A percentile compares a stretch with the other conserved stretches of the same genome.
phyloP scores from a whole-genome alignment of 768 basidiomycete genomes.

The Boletus barrowsii region DNA sequence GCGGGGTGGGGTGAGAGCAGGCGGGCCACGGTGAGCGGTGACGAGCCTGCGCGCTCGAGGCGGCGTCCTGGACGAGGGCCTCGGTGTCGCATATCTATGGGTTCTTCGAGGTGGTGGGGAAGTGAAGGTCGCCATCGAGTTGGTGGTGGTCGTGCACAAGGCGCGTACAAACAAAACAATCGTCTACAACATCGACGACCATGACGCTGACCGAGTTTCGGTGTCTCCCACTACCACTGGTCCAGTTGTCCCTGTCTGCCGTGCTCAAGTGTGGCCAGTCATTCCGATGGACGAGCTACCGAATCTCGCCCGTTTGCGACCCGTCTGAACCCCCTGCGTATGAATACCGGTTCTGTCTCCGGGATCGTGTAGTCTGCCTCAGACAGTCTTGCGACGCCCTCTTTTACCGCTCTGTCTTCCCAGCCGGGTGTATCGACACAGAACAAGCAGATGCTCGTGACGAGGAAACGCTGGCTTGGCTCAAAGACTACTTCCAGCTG shows the following conservation, averaged over 20 bases:
- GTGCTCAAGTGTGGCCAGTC: constrained; percentile 83
- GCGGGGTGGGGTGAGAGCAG: constrained; percentile 20
- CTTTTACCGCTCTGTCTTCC: constrained; percentile 71
- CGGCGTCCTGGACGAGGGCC: constrained; percentile 22
- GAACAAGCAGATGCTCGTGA: constrained; percentile 39
- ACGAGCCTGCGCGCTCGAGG: constrained; percentile 28
- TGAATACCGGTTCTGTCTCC: constrained; percentile 79
- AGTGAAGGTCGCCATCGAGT: constrained; percentile 47
- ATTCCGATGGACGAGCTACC: constrained; percentile 73
- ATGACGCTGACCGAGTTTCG: constrained; percentile 44
- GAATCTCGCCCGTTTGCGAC: constrained; percentile 1
- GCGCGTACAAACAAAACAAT: constrained; percentile 7
- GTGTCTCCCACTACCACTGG: constrained; percentile 55
- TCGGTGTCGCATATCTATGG: constrained; percentile 28
- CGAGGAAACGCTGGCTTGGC: constrained; percentile 68
- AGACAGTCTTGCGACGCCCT: constrained; percentile 64
- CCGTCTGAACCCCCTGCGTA: constrained; percentile 30
- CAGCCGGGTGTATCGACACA: constrained; percentile 37
- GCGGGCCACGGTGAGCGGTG: constrained; percentile 20
- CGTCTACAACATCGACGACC: neutral
- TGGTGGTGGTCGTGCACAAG: constrained; percentile 5
- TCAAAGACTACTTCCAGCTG: constrained; percentile 89
- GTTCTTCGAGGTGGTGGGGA: constrained; percentile 60
- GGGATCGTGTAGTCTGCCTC: constrained; percentile 81
- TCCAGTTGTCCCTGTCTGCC: constrained; percentile 72